Evolutionary conservation across 23 red algal genomes (phyloP).

Genomic region (Gracilariopsis chorda): DNA sequence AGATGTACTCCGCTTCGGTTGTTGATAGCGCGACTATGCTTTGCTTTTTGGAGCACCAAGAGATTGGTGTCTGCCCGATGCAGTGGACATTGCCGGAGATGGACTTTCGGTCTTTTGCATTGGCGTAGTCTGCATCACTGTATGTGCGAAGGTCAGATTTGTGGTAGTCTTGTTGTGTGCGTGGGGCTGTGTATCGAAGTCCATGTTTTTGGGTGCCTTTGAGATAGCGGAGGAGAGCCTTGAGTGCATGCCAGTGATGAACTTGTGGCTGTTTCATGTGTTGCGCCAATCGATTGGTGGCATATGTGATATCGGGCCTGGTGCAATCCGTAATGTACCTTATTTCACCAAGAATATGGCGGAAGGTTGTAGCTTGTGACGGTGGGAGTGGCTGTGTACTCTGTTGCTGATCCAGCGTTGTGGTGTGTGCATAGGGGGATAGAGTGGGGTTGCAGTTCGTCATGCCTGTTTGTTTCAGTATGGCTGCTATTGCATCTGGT

Average conservation of each 20-base stretch:
- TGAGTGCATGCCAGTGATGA: background rate
- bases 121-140: background rate
- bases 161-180: no score
- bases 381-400: no score
- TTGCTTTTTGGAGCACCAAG: background rate
- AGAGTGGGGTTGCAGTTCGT: background rate
- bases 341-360: constrained; percentile 1
- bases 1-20: background rate
- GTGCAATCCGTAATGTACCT: background rate
- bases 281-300: background rate
- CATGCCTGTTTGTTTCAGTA: background rate
- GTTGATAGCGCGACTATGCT: background rate
- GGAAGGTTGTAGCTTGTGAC: no score
- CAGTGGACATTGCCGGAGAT: background rate
- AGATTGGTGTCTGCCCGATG: background rate
- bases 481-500: background rate
- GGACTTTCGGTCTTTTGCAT: background rate
- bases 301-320: background rate
- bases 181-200: no score
- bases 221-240: no score
- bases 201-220: no score
- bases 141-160: background rate
- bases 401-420: no score
- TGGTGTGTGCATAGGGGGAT: no score
- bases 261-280: background rate